These are phyloP conservation scores for Aureobasidium namibiae DNA, from an alignment of 2,329 filamentous ascomycete species.

Conservation along the genomic window DNA sequence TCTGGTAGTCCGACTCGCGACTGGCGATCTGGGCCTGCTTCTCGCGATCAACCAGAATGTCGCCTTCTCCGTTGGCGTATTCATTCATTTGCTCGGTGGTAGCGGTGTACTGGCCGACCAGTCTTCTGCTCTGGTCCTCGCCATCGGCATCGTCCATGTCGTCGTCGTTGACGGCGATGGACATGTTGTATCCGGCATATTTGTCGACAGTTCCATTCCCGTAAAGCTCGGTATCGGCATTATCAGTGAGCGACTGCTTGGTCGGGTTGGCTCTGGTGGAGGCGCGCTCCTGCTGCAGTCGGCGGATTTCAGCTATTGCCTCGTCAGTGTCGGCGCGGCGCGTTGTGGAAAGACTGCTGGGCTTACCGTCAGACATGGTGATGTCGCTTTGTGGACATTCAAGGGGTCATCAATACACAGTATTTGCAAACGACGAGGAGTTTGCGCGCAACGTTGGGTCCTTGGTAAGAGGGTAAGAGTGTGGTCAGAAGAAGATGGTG, in stretches of 20 bases:
- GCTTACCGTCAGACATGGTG: conserved; percentile 12
- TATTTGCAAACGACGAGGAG: background rate
- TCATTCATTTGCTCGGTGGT: conserved; percentile 88
- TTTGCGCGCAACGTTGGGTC: background rate
- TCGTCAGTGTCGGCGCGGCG: conserved; percentile 8
- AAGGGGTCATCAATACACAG: conserved; percentile 6
- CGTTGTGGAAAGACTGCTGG: background rate
- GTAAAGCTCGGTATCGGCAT: conserved; percentile 83
- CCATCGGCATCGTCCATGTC: conserved; percentile 70
- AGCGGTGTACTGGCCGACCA: conserved; percentile 94
- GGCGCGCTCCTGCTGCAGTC: conserved; percentile 87
- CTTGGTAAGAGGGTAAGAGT: background rate
- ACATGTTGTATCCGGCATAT: conserved; percentile 84
- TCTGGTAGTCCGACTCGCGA: conserved; percentile 95
- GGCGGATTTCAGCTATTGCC: conserved; percentile 24
- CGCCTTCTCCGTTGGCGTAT: conserved; percentile 83
- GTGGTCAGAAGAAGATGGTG: background rate
- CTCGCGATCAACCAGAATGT: conserved; percentile 77
- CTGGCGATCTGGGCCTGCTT: conserved; percentile 85
- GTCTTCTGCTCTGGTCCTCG: conserved; percentile 57
- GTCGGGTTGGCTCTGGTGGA: conserved; percentile 73
- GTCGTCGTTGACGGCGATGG: conserved; percentile 70
- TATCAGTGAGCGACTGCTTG: conserved; percentile 85
- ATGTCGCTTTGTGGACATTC: conserved; percentile 1
- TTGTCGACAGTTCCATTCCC: conserved; percentile 65